Base-by-base conservation (phyloP, 2,329 filamentous ascomycete genomes). In the Teratosphaeria nubilosa region DNA sequence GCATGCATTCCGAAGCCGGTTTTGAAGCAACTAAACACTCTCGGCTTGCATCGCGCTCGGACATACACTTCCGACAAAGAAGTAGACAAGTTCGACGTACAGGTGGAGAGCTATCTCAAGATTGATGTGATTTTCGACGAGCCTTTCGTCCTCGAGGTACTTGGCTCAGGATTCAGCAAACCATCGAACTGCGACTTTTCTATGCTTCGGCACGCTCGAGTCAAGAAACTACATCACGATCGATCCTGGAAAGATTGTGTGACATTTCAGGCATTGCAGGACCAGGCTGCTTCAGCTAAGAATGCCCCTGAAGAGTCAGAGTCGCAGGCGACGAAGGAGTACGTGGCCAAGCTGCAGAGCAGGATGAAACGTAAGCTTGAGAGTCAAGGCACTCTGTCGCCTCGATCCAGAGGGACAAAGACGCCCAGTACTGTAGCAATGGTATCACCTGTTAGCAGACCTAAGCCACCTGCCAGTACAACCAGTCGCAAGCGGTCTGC, bases 131-230 rank as follows among this genome's bases (percentile, higher is more conserved):
- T 86, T 0, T 95, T 95, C 70, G 80, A 78, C 6, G 76, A 78
- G 0, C 90, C 90, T 0, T 81, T 90, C 22, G 83, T 96, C 0
- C 88, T 91, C 58, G 91, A 95, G 64, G 76, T 95, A 59, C 79
- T 88, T 25, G 91, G 90, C 56, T 88, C 89, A 61, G 86, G 86
- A 0, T 96, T 91, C 64, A 87, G 90, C 60, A 88, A 86, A 66
- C 79, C 82, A 2, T 80, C 83, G 3, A 86, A 87, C 66, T 84
- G 83, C 14, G 78, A 79, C 1, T 91, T 88, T 66, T 90, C 84
- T 76, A 86, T 85, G 59, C 81, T 90, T 56, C 81, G 91, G 1
- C 95, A 95, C 66, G 87, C 91, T 1, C 78, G 82, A 2, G 82
- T 92, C 3, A 79, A 83, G 58, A 95, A 92, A 67, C 78, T 95